phyloP scores from a whole-genome alignment of 1,284 basidiomycete species.

The Irpex sp. region DNA sequence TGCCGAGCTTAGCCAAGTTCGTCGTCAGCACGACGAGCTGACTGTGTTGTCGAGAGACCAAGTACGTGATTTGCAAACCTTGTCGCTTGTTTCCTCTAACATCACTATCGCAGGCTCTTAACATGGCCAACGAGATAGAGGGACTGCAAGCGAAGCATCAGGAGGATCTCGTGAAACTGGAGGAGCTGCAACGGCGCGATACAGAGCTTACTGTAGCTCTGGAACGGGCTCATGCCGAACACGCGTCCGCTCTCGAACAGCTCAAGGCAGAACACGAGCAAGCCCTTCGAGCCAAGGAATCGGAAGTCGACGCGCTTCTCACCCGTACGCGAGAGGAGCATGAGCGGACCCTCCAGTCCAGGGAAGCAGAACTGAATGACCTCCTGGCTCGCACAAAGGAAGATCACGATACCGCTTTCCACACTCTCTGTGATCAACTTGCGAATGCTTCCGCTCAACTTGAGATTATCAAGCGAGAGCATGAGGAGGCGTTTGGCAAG shows the following conservation, averaged over 20 bases:
- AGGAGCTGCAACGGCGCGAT: conserved; percentile 55
- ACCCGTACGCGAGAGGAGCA: conserved; percentile 41
- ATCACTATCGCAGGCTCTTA: conserved; percentile 51
- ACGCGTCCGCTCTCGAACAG: conserved; percentile 43
- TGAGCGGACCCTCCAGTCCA: conserved; percentile 31
- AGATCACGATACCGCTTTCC: conserved; percentile 35
- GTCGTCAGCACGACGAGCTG: conserved; percentile 77
- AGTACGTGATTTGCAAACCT: conserved; percentile 34
- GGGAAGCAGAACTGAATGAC: conserved; percentile 47
- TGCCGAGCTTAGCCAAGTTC: conserved; percentile 61
- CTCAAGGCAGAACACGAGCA: conserved; percentile 55
- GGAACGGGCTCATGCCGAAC: conserved; percentile 43
- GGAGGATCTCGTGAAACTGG: conserved; percentile 46
- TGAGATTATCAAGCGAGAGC: conserved; percentile 28
- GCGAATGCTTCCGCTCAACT: conserved; percentile 25
- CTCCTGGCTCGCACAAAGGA: conserved; percentile 40
- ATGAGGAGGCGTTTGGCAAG: conserved; percentile 32
- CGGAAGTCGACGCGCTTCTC: conserved; percentile 47
- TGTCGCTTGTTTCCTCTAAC: neutral
- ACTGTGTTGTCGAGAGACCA: conserved; percentile 78
- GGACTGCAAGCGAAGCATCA: conserved; percentile 62
- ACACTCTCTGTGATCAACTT: conserved; percentile 21
- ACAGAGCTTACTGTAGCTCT: conserved; percentile 48
- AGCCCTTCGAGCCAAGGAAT: conserved; percentile 45
- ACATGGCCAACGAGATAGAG: conserved; percentile 85